Evolutionary conservation across 352 stramenopile genomes (phyloP).

Genomic region (Globisporangium recalcitrans): DNA sequence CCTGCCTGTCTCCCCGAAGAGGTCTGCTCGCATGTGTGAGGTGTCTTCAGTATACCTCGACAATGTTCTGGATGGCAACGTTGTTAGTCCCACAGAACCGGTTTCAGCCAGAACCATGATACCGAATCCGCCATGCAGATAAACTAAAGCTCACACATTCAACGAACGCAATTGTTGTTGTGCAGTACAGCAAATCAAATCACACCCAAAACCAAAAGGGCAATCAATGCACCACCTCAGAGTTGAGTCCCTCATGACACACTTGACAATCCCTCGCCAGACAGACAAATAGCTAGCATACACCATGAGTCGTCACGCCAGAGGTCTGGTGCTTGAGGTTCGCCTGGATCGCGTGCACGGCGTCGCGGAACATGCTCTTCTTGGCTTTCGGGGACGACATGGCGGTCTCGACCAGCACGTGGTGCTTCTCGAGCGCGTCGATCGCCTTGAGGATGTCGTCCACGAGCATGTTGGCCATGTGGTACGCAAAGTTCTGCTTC

Average conservation of each 20-base stretch:
- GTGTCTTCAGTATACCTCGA: too few species aligned
- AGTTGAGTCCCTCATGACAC: too few species aligned
- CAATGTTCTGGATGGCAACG: too few species aligned
- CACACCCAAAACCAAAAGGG: too few species aligned
- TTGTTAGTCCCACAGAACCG: too few species aligned
- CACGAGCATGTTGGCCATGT: slow-evolving; percentile 88
- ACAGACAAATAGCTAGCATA: slow-evolving; percentile 39
- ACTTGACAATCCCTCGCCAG: too few species aligned
- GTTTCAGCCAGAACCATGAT: too few species aligned
- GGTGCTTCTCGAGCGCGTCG: slow-evolving; percentile 72
- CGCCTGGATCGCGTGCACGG: slow-evolving; percentile 57
- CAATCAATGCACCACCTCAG: too few species aligned
- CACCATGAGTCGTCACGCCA: slow-evolving; percentile 70
- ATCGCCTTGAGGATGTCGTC: slow-evolving; percentile 84
- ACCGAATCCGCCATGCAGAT: too few species aligned
- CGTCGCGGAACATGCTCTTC: slow-evolving; percentile 60
- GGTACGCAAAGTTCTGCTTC: slow-evolving; percentile 88
- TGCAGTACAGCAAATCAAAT: too few species aligned
- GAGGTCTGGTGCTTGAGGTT: slow-evolving; percentile 76
- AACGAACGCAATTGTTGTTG: too few species aligned
- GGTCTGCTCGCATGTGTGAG: slow-evolving; percentile 28
- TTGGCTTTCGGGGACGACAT: slow-evolving; percentile 77
- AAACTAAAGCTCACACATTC: too few species aligned
- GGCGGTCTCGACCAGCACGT: slow-evolving; percentile 64
- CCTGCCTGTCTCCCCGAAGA: slow-evolving; percentile 58